phyloP scores from a whole-genome alignment of 768 basidiomycete species.

The Leucosporidium yakuticum region DNA sequence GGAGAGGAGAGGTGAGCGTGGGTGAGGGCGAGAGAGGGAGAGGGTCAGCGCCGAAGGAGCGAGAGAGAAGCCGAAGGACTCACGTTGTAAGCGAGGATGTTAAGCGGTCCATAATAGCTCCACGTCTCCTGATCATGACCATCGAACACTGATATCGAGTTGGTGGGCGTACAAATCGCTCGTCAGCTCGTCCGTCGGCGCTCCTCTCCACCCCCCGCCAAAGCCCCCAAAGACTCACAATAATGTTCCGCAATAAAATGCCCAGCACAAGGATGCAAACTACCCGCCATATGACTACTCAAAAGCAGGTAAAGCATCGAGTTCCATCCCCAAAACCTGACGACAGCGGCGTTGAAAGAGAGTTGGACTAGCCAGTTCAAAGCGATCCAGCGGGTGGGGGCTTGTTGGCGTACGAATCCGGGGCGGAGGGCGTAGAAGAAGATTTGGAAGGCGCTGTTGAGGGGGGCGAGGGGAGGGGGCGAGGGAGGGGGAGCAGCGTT shows the following conservation, averaged over 20 bases:
- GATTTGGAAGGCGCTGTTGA: slow-evolving; percentile 83
- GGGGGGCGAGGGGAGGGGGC: background rate
- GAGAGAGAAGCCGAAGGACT: slow-evolving; percentile 37
- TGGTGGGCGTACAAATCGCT: too few relatives aligned
- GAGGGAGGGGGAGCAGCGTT: background rate
- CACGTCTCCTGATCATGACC: slow-evolving; percentile 90
- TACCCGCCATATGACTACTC: slow-evolving; percentile 93
- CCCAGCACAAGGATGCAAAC: slow-evolving; percentile 87
- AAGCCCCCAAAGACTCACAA: background rate
- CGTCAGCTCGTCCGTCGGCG: too few relatives aligned
- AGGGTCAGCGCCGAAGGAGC: background rate
- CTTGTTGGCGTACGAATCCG: slow-evolving; percentile 79
- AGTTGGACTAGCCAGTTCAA: slow-evolving; percentile 68
- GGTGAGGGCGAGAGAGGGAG: background rate
- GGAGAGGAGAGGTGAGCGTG: background rate
- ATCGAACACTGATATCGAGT: slow-evolving; percentile 58
- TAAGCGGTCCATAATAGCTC: slow-evolving; percentile 89
- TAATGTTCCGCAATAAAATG: slow-evolving; percentile 99
- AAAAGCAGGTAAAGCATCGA: slow-evolving; percentile 68
- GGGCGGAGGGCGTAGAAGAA: slow-evolving; percentile 96
- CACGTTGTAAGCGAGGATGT: slow-evolving; percentile 87
- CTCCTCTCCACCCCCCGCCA: too few relatives aligned
- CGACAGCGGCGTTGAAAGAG: slow-evolving; percentile 62
- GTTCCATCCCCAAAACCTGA: slow-evolving; percentile 45
- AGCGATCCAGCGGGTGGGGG: slow-evolving; percentile 73